Evolutionary conservation across 1,284 basidiomycete genomes (phyloP).

Genomic region (Porogramme epimiltina): DNA sequence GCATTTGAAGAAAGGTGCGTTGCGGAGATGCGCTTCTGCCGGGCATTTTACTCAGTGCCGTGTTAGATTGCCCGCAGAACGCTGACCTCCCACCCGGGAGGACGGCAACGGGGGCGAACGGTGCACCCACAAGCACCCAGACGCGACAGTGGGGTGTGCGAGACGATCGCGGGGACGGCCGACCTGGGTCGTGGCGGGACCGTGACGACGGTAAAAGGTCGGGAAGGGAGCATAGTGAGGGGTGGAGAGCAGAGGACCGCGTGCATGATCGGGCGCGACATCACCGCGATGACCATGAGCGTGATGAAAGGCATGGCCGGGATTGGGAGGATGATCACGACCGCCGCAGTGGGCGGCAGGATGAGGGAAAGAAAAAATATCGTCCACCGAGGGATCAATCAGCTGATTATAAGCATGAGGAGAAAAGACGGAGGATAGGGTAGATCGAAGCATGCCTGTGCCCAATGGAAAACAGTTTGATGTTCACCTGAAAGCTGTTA

Average conservation of each 20-base stretch:
- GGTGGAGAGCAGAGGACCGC: constrained; percentile 31
- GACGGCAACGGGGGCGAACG: constrained; percentile 50
- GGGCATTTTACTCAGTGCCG: constrained; percentile 2
- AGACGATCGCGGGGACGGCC: constrained; percentile 25
- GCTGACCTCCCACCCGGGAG: constrained; percentile 47
- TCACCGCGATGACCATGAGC: constrained; percentile 27
- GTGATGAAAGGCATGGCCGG: constrained; percentile 20
- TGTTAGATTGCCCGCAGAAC: constrained; percentile 76
- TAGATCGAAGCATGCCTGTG: no score
- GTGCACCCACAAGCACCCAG: constrained; percentile 34
- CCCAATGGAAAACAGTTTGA: no score
- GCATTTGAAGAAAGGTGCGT: constrained; percentile 82
- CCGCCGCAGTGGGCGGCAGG: constrained; percentile 26
- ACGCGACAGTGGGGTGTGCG: constrained; percentile 42
- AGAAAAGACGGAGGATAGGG: constrained; percentile 39
- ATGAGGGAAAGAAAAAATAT: constrained; percentile 33
- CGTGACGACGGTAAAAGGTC: constrained; percentile 31
- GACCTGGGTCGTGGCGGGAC: constrained; percentile 45
- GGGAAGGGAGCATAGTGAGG: constrained; percentile 29
- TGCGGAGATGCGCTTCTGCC: constrained; percentile 1
- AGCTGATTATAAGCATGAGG: constrained; percentile 29
- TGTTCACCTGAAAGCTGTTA: no score
- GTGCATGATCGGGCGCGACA: constrained; percentile 27
- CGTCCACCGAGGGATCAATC: constrained; percentile 48
- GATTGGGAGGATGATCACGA: constrained; percentile 13